Evolutionary conservation across 306 rosid genomes (phyloP).

Genomic region (Pachyrhizus erosus): DNA sequence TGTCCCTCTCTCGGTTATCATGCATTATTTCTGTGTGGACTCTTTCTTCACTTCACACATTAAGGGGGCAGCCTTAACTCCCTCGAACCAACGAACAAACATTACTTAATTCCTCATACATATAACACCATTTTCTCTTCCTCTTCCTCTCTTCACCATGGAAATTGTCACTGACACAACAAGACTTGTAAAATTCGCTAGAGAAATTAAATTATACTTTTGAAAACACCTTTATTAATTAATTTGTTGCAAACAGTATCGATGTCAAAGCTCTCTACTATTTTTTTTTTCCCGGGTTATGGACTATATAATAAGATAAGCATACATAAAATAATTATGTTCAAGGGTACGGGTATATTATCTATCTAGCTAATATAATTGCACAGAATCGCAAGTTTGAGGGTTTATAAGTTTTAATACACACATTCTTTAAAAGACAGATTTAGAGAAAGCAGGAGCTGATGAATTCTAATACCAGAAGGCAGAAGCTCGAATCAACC

Average conservation of each 20-base stretch:
- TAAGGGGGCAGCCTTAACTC: conserved; percentile 28
- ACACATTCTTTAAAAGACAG: neutral
- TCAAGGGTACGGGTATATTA: too few species aligned
- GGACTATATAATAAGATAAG: too few species aligned
- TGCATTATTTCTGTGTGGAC: conserved; percentile 20
- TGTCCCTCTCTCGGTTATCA: conserved; percentile 37
- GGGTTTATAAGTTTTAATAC: neutral
- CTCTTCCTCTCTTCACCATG: neutral
- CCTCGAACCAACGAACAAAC: too few species aligned
- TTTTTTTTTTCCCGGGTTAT: too few species aligned
- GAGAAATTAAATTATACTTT: too few species aligned
- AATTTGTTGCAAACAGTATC: too few species aligned
- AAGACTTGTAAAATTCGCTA: too few species aligned
- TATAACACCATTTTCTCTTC: neutral
- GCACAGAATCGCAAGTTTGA: neutral
- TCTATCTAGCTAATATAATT: too few species aligned
- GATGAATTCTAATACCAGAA: neutral
- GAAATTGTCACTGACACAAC: too few species aligned
- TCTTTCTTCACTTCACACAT: conserved; percentile 38
- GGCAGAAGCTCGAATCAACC: neutral
- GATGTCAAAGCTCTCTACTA: too few species aligned
- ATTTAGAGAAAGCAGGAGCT: neutral
- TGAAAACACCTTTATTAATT: too few species aligned
- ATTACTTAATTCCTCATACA: neutral
- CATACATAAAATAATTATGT: too few species aligned